Conservation (phyloP, 495 filamentous ascomycete species). For the Symbiotaphrina buchneri region DNA sequence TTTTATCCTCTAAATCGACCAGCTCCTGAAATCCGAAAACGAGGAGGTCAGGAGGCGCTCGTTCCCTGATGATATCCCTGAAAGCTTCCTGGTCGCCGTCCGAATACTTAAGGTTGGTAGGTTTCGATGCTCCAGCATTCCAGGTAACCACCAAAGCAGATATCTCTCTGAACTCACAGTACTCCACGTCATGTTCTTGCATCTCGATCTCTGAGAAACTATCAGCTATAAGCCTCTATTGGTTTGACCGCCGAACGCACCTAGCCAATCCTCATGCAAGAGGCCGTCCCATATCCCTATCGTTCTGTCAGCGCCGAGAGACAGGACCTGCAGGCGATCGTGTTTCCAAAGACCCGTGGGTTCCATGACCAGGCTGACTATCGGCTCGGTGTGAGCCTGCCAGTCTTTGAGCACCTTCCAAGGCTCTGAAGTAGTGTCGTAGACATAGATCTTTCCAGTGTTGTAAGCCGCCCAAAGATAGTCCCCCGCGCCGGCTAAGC, state of each 20-base stretch:
- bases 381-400: constrained; percentile 68
- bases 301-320: constrained; percentile 68
- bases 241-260: constrained; percentile 17
- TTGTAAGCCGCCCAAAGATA: constrained; percentile 89
- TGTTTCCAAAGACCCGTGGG: constrained; percentile 67
- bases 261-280: constrained; percentile 80
- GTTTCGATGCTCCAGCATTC: constrained; percentile 89
- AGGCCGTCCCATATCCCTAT: constrained; percentile 84
- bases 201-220: constrained; percentile 43
- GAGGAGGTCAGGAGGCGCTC: constrained; percentile 65
- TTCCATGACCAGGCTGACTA: constrained; percentile 56
- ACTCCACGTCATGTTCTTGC: constrained; percentile 60
- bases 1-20: constrained; percentile 92
- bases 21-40: constrained; percentile 97
- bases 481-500: constrained; percentile 58
- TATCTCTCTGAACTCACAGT: constrained; percentile 65
- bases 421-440: constrained; percentile 58
- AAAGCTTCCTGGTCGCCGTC: constrained; percentile 54
- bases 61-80: constrained; percentile 41
- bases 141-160: constrained; percentile 66
- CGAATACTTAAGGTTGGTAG: constrained; percentile 44
- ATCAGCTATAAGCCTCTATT: constrained; percentile 10
- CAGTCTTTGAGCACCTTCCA: constrained; percentile 90
- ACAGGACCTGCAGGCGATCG: constrained; percentile 70
- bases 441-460: constrained; percentile 87